These are phyloP conservation scores for Warburgia ugandensis DNA, from an alignment of 164 flowering plant species.

Conservation along the genomic window DNA sequence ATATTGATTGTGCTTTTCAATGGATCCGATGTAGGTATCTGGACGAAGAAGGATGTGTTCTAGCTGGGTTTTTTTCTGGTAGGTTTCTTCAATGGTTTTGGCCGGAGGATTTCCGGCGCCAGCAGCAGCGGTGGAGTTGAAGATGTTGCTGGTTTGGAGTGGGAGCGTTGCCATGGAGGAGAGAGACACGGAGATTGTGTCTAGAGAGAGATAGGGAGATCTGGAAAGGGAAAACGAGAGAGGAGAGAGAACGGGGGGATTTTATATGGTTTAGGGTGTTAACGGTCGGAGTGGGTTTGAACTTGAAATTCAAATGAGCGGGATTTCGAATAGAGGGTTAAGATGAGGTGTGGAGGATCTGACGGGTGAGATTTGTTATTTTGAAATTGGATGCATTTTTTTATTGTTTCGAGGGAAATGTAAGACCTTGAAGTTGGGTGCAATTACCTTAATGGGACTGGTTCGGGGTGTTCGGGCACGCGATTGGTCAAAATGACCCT, in stretches of 20 bases:
- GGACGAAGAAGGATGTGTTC: constrained; percentile 99
- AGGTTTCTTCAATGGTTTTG: constrained; percentile 81
- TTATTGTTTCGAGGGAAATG: too few species aligned
- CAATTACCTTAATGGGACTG: too few species aligned
- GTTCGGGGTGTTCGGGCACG: too few species aligned
- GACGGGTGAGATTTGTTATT: too few species aligned
- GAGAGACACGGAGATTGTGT: neutral
- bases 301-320: constrained; percentile 19
- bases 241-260: neutral
- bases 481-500: too few species aligned
- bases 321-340: constrained; percentile 8
- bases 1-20: constrained; percentile 74
- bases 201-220: constrained; percentile 1
- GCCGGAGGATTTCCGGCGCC: constrained; percentile 1
- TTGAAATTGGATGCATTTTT: too few species aligned
- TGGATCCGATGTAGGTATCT: constrained; percentile 90
- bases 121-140: constrained; percentile 31
- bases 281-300: too few species aligned
- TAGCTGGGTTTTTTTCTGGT: constrained; percentile 95
- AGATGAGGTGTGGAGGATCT: too few species aligned
- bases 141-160: constrained; percentile 46
- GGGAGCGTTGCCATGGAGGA: constrained; percentile 38
- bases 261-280: too few species aligned
- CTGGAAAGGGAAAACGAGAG: neutral
- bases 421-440: too few species aligned